These are phyloP conservation scores for Pythium biforme DNA, from an alignment of 352 stramenopile species.

Conservation along the genomic window DNA sequence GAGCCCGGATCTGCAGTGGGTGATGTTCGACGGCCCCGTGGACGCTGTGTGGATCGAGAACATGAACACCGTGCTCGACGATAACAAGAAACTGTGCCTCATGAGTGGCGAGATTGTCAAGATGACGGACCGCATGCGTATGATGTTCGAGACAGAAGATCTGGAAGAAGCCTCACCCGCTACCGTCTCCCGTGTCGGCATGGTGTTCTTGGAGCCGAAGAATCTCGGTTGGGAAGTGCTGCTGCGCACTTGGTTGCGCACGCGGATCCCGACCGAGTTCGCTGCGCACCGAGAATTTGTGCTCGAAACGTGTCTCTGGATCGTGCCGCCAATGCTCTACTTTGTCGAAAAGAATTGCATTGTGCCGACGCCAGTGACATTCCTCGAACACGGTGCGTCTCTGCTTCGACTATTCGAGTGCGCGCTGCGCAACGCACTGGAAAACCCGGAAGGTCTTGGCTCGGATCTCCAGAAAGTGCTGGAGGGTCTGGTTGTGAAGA, in stretches of 20 bases:
- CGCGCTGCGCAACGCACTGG: slow-evolving; percentile 37
- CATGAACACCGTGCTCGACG: slow-evolving; percentile 96
- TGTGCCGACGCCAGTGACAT: slow-evolving; percentile 85
- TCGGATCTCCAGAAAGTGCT: slow-evolving; percentile 75
- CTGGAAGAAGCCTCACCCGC: slow-evolving; percentile 92
- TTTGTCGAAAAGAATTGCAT: slow-evolving; percentile 91
- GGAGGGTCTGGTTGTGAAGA: slow-evolving; percentile 87
- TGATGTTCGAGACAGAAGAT: slow-evolving; percentile 97
- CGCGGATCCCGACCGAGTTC: slow-evolving; percentile 41
- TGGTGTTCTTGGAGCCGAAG: slow-evolving; percentile 96
- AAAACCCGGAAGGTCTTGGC: slow-evolving; percentile 52
- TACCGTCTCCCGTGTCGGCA: slow-evolving; percentile 93
- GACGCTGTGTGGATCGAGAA: slow-evolving; percentile 97
- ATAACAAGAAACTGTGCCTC: slow-evolving; percentile 95
- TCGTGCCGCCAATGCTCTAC: slow-evolving; percentile 89
- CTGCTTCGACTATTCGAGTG: slow-evolving; percentile 83
- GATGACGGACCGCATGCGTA: slow-evolving; percentile 95
- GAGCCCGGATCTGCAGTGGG: slow-evolving; percentile 92
- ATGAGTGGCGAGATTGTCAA: slow-evolving; percentile 94
- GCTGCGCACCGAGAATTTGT: slow-evolving; percentile 43
- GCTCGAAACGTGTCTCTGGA: slow-evolving; percentile 85
- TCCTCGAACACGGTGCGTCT: slow-evolving; percentile 88
- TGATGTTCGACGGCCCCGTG: slow-evolving; percentile 94
- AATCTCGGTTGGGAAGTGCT: slow-evolving; percentile 91
- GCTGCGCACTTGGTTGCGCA: slow-evolving; percentile 84